Conservation (phyloP, 257 asterid species). For the Jaltomata sinuosa region DNA sequence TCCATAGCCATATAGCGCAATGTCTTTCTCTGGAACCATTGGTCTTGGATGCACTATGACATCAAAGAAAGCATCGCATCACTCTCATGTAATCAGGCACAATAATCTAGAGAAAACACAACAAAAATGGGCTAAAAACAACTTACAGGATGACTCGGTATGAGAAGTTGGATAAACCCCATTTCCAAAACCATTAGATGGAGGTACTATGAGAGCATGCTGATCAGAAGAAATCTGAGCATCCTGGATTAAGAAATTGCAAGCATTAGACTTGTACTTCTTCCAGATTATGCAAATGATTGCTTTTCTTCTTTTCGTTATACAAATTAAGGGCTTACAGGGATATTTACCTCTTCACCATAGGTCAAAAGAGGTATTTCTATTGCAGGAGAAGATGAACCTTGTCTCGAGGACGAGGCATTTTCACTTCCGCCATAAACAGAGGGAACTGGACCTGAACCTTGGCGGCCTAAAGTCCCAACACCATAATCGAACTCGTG, state of each 20-base stretch:
- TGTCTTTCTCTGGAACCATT: conserved; percentile 78
- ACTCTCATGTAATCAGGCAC: neutral
- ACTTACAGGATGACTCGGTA: conserved; percentile 49
- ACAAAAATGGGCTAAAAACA: neutral
- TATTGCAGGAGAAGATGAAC: conserved; percentile 24
- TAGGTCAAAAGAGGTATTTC: conserved; percentile 69
- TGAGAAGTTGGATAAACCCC: conserved; percentile 28
- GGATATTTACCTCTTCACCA: conserved; percentile 67
- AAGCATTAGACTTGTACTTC: neutral
- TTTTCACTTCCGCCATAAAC: conserved; percentile 19
- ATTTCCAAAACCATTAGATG: conserved; percentile 26
- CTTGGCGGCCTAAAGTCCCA: conserved; percentile 24
- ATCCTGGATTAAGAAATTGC: conserved; percentile 25
- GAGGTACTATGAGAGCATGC: conserved; percentile 63
- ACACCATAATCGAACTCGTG: conserved; percentile 55
- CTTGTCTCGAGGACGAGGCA: conserved; percentile 20
- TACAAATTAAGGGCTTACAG: neutral
- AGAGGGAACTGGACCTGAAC: conserved; percentile 14
- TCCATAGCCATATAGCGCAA: conserved; percentile 84
- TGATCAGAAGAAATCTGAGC: conserved; percentile 35
- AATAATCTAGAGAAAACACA: neutral
- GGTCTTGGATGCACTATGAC: conserved; percentile 59
- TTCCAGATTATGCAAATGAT: neutral
- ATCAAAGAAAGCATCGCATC: neutral
- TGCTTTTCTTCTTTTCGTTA: neutral